Base-by-base conservation (phyloP, 129 eudicot species). In the Gnaphalium uliginosum region DNA sequence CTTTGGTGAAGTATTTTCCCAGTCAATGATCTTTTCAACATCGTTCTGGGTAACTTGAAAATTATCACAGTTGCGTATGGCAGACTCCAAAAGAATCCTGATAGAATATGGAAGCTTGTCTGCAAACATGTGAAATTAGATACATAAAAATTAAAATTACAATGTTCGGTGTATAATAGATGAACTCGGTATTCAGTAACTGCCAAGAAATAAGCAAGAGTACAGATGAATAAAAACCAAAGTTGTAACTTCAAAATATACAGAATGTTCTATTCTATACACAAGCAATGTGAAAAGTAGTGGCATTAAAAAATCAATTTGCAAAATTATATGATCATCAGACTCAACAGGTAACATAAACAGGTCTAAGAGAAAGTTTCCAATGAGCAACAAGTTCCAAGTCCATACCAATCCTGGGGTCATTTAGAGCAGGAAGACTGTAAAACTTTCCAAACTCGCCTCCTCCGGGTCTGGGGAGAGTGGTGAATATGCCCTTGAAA, bases 11-110 rank as follows among this genome's bases (percentile, higher is more conserved):
- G 96, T 73, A 29, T 81, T 95, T 86, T 95, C 97, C 99, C 99
- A 95, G 76, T 95, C 99, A 32, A 95, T 89, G 73, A 95, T 95
- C 86, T 95, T 95, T 87, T 95, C 97, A 57, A 95, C 99, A 86
- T 95, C 99, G 21, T 80, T 75, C 82, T 82, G 84, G 5, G 86
- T 95, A 50, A 95, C 99, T 91, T 95, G 99, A 73, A 91, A 95
- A 57, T 85, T 85, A 85, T 95, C 99, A 78, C 99, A 95, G 43
- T 95, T 95, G 69, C 99, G 94, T 54, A 95, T 91, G 24, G 99
- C 99, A 72, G 99, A 91, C 65, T 95, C 99, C 76, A 95, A 73
- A 73, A 95, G 91, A 71, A 95, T 95, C 82, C 74, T 87, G 79
- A 95, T 91, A 30, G 97, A 95, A 76, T 91, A 95, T 4, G 99